These are phyloP conservation scores for Beverwykella pulmonaria DNA, from an alignment of 495 filamentous ascomycete genomes.

Conservation along the genomic window DNA sequence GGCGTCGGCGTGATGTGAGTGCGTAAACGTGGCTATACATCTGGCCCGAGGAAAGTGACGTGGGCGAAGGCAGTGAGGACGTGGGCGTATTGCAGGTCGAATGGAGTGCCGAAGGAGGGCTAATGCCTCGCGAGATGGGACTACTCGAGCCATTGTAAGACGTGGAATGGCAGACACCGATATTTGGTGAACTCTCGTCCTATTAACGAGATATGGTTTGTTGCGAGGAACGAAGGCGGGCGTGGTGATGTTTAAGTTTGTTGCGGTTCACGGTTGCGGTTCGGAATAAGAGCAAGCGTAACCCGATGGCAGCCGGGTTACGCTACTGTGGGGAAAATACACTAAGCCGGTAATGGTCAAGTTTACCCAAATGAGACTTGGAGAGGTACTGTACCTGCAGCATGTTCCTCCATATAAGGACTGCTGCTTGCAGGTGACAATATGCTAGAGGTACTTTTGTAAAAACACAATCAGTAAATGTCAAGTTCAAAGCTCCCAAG, in stretches of 20 bases:
- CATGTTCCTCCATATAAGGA: too few relatives aligned
- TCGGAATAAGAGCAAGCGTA: background rate
- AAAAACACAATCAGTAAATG: background rate
- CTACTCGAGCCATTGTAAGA: constrained; percentile 17
- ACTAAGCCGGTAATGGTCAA: background rate
- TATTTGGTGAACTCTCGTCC: background rate
- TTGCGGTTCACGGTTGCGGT: constrained; percentile 3
- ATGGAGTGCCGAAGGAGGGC: constrained; percentile 20
- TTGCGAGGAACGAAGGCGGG: background rate
- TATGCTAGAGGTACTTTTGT: too few relatives aligned
- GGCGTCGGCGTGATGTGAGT: constrained; percentile 56
- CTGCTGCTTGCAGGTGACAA: too few relatives aligned
- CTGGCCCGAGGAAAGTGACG: constrained; percentile 21
- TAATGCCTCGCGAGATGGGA: constrained; percentile 29
- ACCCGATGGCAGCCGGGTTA: constrained; percentile 7
- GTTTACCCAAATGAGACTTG: background rate
- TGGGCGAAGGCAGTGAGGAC: constrained; percentile 4
- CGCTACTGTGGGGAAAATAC: constrained; percentile 16
- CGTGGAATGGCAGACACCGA: background rate
- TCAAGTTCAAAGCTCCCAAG: background rate
- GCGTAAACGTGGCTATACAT: constrained; percentile 50
- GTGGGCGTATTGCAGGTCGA: constrained; percentile 6
- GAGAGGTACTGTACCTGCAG: too few relatives aligned
- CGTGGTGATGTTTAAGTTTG: constrained; percentile 1
- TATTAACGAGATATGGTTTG: background rate